phyloP scores from a whole-genome alignment of 139 green algal species.

The Haematococcus sp. region DNA sequence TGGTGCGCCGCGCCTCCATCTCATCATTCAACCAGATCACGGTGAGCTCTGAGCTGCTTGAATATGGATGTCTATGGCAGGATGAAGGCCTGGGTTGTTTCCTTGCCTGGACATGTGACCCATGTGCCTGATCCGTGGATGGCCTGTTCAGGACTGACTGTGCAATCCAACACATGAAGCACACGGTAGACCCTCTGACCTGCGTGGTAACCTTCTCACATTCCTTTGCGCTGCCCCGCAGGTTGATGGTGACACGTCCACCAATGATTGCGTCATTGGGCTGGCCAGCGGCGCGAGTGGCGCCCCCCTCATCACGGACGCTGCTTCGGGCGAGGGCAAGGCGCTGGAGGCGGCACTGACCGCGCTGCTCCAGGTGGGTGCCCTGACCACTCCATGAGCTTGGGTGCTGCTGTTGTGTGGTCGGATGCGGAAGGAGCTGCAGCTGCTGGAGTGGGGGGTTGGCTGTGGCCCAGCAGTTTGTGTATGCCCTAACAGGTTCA shows the following conservation, averaged over 20 bases:
- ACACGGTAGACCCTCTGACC: too few species aligned
- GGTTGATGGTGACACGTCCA: conserved; percentile 88
- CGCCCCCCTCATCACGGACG: conserved; percentile 62
- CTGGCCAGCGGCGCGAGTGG: conserved; percentile 73
- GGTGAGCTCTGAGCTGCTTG: conserved; percentile 33
- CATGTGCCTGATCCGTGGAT: too few species aligned
- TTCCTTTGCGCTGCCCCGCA: background rate
- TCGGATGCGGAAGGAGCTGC: background rate
- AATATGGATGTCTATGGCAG: too few species aligned
- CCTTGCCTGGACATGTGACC: too few species aligned
- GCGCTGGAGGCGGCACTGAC: conserved; percentile 85
- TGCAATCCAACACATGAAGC: too few species aligned
- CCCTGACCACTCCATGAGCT: background rate
- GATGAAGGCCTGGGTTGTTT: too few species aligned
- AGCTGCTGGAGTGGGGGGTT: background rate
- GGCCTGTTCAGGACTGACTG: too few species aligned
- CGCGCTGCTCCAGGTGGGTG: conserved; percentile 78
- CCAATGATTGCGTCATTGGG: conserved; percentile 86
- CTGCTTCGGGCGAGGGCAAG: conserved; percentile 48
- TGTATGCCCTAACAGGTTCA: too few species aligned
- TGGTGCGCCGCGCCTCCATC: conserved; percentile 64
- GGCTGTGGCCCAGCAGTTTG: background rate
- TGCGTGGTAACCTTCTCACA: too few species aligned
- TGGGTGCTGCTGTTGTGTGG: too few species aligned
- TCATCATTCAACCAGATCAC: conserved; percentile 79